Conservation (phyloP, 129 eudicot species). For the Cynara cardunculus region DNA sequence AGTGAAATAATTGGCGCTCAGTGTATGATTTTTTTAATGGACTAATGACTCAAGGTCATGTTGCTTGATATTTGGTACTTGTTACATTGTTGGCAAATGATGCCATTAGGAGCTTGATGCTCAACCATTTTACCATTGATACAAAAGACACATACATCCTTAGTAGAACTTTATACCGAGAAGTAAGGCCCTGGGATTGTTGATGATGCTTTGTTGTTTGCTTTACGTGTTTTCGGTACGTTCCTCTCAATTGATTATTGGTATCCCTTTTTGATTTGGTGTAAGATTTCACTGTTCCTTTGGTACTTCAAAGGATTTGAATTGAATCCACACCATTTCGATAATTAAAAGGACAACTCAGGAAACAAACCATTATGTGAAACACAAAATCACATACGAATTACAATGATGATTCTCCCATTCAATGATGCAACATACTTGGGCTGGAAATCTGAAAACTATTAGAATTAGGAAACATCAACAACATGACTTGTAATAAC, state of each 20-base stretch:
- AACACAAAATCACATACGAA: not conserved
- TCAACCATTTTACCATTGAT: not conserved
- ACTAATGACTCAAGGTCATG: not conserved
- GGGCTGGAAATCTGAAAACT: not conserved
- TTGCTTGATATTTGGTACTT: not conserved
- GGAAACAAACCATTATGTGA: not conserved
- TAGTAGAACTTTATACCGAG: not conserved
- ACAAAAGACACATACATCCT: not conserved
- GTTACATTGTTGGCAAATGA: conserved; percentile 9
- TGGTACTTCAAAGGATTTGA: not conserved
- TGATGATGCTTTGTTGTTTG: not conserved
- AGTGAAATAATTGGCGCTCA: not conserved
- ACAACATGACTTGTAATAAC: not conserved
- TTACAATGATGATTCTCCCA: not conserved
- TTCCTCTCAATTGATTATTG: not conserved
- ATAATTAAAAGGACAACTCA: not conserved
- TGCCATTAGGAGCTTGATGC: conserved; percentile 20
- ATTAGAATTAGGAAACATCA: not conserved
- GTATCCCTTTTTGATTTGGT: not conserved
- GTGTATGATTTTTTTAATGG: not conserved
- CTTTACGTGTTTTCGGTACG: not conserved
- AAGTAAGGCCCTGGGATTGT: not conserved
- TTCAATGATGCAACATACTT: not conserved
- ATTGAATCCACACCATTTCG: not conserved
- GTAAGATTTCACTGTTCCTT: not conserved